Percentiles rank a stretch among this genome's conserved stretches.
Conservation (phyloP, 1,284 basidiomycete species). For the Ustilago loliicola region DNA sequence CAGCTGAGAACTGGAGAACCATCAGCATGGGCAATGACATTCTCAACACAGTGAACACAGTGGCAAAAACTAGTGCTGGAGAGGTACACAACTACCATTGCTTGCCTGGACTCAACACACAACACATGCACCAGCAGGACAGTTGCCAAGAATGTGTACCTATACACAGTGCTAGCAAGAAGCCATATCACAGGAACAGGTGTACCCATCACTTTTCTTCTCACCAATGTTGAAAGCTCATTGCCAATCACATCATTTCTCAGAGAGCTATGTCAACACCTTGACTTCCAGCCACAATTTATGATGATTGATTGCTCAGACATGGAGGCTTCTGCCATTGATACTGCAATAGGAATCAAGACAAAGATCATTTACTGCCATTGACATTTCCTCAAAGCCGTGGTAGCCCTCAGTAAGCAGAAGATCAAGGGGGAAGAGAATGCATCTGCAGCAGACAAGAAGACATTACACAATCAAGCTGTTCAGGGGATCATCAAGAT, state of each 20-base stretch:
- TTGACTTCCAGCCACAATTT: not conserved
- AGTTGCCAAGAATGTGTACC: not conserved
- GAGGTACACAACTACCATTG: not conserved
- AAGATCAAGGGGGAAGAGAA: not conserved
- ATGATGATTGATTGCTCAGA: constrained; percentile 1
- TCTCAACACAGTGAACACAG: not conserved
- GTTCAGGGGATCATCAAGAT: not conserved
- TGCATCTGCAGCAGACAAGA: not conserved
- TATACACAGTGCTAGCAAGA: not conserved
- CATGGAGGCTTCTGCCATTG: not conserved
- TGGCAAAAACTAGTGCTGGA: not conserved
- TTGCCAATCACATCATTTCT: not conserved
- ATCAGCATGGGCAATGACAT: not conserved
- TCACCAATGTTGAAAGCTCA: not conserved
- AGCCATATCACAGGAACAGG: not conserved
- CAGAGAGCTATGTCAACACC: not conserved
- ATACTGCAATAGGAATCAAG: not conserved
- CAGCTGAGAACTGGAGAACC: not conserved
- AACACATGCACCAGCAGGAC: not conserved
- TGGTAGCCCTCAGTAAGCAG: not conserved
- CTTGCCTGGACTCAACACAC: not conserved
- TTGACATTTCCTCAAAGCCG: constrained; percentile 1
- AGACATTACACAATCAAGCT: not conserved
- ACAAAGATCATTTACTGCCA: not conserved
- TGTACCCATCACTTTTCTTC: not conserved